Evolutionary conservation across 208 protist genomes (phyloP), one percentile per base, ranked within the genome.

Genomic region (Leishmania amazonensis): DNA sequence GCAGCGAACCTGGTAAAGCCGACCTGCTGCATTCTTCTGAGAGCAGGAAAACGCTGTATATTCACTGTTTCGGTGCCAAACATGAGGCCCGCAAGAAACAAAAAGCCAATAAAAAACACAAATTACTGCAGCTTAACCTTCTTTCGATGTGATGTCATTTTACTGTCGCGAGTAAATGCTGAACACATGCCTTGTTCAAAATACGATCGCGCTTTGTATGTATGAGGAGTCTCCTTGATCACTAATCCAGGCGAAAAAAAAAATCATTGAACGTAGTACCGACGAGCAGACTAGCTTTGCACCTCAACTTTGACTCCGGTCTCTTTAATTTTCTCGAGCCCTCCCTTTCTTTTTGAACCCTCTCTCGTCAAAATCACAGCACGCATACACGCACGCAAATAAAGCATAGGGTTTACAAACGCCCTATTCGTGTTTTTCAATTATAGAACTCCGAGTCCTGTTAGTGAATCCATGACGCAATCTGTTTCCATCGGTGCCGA

Each of bases 401-500:
- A 24, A 54, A 76, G 45, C 6, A 17, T 54, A 76, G 38, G 49
- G 49, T 15, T 53, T 54, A 6, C 11, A 31, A 60, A 76, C 42
- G 38, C 72, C 72, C 72, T 76, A 2, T 60, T 40, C n/a, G 15
- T 78, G 3, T 78, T 49, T 60, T 78, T 51, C 21, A 31, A 65
- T 51, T 35, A 67, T 78, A 78, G 54, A 60, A 57, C n/a, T 65
- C 28, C 19, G 35, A 76, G 72, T 40, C 31, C 72, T 57, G n/a
- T 31, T 24, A 45, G 49, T 60, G 35, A 62, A 35, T 19, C n/a
- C 72, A 85, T 83, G 76, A 21, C 81, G 7, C 53, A 49, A 11
- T 40, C 57, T 28, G 28, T 75, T 15, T 45, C 60, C 1, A 78
- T 86, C 73, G 82, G 83, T 62, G 51, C 65, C 53, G 83, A 79